Evolutionary conservation across 768 basidiomycete species (phyloP).

Genomic region (Lanmaoa rubissima): DNA sequence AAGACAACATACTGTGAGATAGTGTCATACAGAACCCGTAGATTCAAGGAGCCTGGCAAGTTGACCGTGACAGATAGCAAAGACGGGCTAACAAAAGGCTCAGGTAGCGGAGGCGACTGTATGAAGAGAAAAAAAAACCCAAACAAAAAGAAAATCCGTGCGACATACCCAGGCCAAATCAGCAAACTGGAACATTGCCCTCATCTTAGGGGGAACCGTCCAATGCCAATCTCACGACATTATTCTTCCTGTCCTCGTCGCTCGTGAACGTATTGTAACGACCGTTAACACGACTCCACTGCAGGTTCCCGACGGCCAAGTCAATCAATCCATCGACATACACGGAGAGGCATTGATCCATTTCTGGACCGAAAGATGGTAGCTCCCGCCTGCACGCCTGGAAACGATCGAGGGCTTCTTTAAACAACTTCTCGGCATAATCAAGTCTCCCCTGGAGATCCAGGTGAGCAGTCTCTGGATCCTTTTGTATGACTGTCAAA

Average conservation of each 20-base stretch:
- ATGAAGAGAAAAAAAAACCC: too few species aligned
- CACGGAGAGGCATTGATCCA: slow-evolving; percentile 3
- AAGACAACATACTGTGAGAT: not conserved
- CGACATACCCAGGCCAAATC: too few species aligned
- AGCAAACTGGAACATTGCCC: too few species aligned
- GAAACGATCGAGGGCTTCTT: slow-evolving; percentile 1
- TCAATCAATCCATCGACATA: slow-evolving; percentile 14
- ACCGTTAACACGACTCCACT: slow-evolving; percentile 14
- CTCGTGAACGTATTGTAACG: slow-evolving; percentile 11
- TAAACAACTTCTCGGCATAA: slow-evolving; percentile 7
- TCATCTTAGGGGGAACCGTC: too few species aligned
- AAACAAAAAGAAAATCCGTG: too few species aligned
- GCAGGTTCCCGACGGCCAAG: slow-evolving; percentile 4
- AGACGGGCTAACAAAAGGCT: too few species aligned
- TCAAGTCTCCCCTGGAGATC: slow-evolving; percentile 12
- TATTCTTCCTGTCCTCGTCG: slow-evolving; percentile 11
- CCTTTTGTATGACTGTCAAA: slow-evolving; percentile 9
- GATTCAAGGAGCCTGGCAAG: too few species aligned
- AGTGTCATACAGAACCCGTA: too few species aligned
- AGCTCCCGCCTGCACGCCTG: slow-evolving; percentile 1
- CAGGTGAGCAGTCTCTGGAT: slow-evolving; percentile 8
- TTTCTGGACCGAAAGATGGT: slow-evolving; percentile 7
- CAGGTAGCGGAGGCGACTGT: too few species aligned
- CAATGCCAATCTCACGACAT: not conserved
- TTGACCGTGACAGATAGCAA: too few species aligned